Evolutionary conservation across 257 asterid genomes (phyloP).

Genomic region (Scutellaria minor): DNA sequence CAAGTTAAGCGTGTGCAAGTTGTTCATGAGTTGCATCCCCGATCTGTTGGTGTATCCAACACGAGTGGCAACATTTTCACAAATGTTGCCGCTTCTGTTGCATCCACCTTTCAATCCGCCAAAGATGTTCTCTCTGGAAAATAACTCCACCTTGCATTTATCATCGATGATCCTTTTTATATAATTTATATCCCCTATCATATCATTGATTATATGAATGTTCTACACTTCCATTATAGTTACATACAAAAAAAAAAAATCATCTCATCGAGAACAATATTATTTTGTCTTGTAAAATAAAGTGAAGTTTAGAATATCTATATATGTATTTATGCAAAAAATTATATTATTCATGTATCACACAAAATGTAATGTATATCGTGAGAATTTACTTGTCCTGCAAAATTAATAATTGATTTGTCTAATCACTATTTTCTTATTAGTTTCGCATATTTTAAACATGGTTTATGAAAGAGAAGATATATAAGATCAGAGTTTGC

Average conservation of each 20-base stretch:
- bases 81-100: conserved; percentile 69
- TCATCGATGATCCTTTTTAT: not conserved
- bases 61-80: conserved; percentile 60
- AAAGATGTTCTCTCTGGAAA: conserved; percentile 54
- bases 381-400: too few species aligned
- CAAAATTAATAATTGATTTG: too few species aligned
- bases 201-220: not conserved
- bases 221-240: not conserved
- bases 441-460: too few species aligned
- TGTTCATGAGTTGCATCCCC: conserved; percentile 47
- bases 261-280: too few species aligned
- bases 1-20: conserved; percentile 52
- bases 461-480: too few species aligned
- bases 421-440: too few species aligned
- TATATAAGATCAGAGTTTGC: too few species aligned
- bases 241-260: too few species aligned
- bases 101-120: conserved; percentile 70
- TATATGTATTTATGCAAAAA: not conserved
- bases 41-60: conserved; percentile 32
- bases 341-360: too few species aligned
- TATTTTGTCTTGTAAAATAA: too few species aligned
- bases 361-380: too few species aligned
- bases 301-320: not conserved
- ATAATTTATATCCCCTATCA: not conserved
- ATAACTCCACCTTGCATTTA: conserved; percentile 12